Evolutionary conservation across 345 rosid genomes (phyloP), one percentile per base, ranked within the genome.

Genomic region (Crucihimalaya himalaica): DNA sequence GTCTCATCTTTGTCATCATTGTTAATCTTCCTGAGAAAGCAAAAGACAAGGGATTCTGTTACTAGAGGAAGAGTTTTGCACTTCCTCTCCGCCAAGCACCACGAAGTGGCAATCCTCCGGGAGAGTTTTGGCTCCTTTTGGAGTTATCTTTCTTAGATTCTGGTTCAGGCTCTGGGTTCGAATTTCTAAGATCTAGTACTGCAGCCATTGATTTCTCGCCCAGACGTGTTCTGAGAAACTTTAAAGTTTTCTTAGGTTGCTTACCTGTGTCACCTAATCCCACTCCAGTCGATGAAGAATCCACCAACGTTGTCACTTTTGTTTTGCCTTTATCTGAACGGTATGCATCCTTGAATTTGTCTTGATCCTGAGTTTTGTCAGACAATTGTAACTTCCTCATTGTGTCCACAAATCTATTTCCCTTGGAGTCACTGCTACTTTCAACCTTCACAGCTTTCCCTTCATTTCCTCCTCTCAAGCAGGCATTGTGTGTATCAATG

Each of bases 11-110:
- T 53, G 35, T 48, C 54, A 20, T 21, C 54, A 10, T 27, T 53
- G 35, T 15, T 28, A 5, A 53, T 53, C 34, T 52, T 25, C 32
- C 52, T 19, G 50, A 50, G 23, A 9, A 19, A 15, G 55, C 29
- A 29, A 56, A 57, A 69, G 13, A n/a, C 43, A 18, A 58, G 0
- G 18, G 18, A 59, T 48, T 34, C 1, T 34, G 39, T n/a, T 43
- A 53, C 72, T 78, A 83, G 66, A 53, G 60, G 65, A 85, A 85
- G 71, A 90, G 96, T 71, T 84, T 85, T 11, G 83, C 81, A 35
- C 89, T 84, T 31, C 91, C 93, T 4, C 88, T 87, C 58, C 74
- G 63, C 97, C 96, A 93, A 70, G 84, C 90, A 27, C 93, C 90
- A 20, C 84, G 90, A 34, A 79, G 78, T 12, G 89, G 87, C 67